Percentiles rank a stretch among this genome's conserved stretches.
Evolutionary conservation across 2,329 filamentous ascomycete species (phyloP).

Genomic region (Corynespora cassiicola): DNA sequence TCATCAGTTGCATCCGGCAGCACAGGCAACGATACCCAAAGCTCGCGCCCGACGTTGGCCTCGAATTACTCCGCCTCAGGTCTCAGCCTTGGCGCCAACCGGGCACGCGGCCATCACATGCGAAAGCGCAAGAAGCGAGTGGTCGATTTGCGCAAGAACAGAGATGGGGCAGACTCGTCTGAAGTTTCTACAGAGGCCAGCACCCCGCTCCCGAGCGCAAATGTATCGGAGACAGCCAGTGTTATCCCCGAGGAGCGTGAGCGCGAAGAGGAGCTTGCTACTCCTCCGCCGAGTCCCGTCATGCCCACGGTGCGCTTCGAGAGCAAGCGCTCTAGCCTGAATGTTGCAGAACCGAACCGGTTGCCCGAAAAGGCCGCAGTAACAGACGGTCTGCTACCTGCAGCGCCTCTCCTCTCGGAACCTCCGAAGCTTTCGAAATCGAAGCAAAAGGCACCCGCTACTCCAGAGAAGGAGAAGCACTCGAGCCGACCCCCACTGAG

Average conservation of each 20-base stretch:
- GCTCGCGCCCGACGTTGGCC: constrained; percentile 72
- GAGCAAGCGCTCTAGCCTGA: constrained; percentile 27
- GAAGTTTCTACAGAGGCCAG: constrained; percentile 60
- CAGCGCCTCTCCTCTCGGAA: constrained; percentile 34
- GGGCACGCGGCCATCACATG: constrained; percentile 65
- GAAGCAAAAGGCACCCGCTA: constrained; percentile 24
- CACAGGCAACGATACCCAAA: constrained; percentile 56
- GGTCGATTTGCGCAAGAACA: constrained; percentile 76
- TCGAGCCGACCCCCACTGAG: constrained; percentile 35
- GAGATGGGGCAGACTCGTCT: constrained; percentile 55
- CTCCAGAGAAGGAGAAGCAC: constrained; percentile 15
- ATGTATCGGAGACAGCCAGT: constrained; percentile 63
- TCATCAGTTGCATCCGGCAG: constrained; percentile 44
- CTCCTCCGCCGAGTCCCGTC: constrained; percentile 38
- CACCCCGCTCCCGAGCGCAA: constrained; percentile 59
- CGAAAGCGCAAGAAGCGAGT: constrained; percentile 85
- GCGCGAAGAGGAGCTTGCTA: constrained; percentile 35
- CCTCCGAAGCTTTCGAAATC: constrained; percentile 28
- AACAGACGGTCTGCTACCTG: constrained; percentile 29
- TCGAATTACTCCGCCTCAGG: constrained; percentile 68
- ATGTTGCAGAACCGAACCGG: constrained; percentile 31
- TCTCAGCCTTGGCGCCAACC: constrained; percentile 67
- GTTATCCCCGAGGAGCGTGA: constrained; percentile 42
- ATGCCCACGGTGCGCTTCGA: constrained; percentile 30
- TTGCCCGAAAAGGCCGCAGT: constrained; percentile 21